phyloP scores from a whole-genome alignment of 179 eudicot species.

The Camellia oleifera region DNA sequence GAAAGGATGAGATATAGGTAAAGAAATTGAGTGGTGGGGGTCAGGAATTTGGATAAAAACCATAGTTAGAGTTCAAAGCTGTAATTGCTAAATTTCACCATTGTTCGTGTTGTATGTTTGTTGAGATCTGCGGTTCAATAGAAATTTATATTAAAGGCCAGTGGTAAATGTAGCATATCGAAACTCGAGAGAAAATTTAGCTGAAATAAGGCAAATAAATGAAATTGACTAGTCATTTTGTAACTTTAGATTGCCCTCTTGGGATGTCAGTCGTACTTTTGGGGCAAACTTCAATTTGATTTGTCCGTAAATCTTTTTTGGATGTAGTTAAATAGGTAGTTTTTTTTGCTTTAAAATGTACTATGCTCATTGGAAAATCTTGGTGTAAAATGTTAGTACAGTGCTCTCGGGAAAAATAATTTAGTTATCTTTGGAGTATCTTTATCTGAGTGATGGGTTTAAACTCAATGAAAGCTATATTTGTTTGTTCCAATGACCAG shows the following conservation, averaged over 20 bases:
- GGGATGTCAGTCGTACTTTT: not conserved
- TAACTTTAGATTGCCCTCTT: not conserved
- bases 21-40: not conserved
- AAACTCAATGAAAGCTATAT: not conserved
- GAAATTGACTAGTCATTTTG: not conserved
- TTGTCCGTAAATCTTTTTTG: not conserved
- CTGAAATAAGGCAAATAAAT: not conserved
- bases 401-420: not conserved
- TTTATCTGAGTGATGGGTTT: constrained; percentile 1
- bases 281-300: not conserved
- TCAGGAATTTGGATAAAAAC: too few relatives aligned
- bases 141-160: too few relatives aligned
- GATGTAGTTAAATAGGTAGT: not conserved
- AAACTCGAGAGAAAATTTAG: not conserved
- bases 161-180: not conserved
- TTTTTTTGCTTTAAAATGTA: too few relatives aligned
- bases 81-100: too few relatives aligned
- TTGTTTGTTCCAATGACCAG: not conserved
- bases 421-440: not conserved
- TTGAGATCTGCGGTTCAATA: too few relatives aligned
- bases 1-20: not conserved
- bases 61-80: too few relatives aligned
- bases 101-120: too few relatives aligned
- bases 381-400: not conserved
- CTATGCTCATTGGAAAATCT: not conserved